phyloP scores from a whole-genome alignment of 495 filamentous ascomycete species.

The Neurospora pannonica region DNA sequence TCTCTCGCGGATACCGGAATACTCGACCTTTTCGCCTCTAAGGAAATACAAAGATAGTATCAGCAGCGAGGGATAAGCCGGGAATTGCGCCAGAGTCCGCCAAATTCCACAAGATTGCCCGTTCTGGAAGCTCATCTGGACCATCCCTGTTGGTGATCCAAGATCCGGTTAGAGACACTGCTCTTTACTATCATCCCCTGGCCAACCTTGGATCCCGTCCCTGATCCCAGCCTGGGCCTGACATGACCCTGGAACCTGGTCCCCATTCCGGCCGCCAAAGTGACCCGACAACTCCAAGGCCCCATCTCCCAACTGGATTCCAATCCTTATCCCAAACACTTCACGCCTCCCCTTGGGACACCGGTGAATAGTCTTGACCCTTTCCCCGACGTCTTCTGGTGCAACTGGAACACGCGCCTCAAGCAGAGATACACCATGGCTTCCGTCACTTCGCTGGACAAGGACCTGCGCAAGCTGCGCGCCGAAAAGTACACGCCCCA shows the following conservation, averaged over 20 bases:
- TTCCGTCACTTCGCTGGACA: conserved; percentile 87
- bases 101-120: neutral
- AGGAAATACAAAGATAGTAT: neutral
- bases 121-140: neutral
- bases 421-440: conserved; percentile 51
- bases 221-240: neutral
- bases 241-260: neutral
- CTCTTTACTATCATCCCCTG: neutral
- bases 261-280: neutral
- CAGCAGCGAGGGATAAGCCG: neutral
- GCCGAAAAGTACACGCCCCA: conserved; percentile 88
- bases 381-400: neutral
- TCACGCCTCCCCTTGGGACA: neutral
- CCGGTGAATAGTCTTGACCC: neutral
- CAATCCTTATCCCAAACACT: neutral
- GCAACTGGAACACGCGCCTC: neutral
- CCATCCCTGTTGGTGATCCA: neutral
- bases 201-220: neutral
- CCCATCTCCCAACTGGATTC: neutral
- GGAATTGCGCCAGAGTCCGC: neutral
- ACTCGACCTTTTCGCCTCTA: neutral
- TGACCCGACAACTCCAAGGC: neutral
- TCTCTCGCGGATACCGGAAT: neutral
- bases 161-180: neutral
- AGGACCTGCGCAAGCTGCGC: conserved; percentile 88